A percentile compares a stretch with the other conserved stretches of the same genome.
These are phyloP conservation scores for Parathielavia hyrcaniae DNA, from an alignment of 495 filamentous ascomycete genomes.

Conservation along the genomic window DNA sequence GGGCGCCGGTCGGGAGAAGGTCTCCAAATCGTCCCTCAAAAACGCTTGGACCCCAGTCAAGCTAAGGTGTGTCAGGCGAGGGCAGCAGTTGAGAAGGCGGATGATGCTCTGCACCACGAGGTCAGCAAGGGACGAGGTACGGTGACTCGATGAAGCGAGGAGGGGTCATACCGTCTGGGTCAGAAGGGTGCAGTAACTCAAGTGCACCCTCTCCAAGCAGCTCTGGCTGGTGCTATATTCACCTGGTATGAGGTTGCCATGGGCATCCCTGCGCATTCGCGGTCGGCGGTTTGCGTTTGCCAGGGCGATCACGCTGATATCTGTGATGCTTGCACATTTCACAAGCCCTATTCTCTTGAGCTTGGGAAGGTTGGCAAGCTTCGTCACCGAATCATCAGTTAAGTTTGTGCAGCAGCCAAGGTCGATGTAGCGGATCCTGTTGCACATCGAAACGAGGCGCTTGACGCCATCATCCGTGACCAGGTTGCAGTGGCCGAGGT, in stretches of 20 bases:
- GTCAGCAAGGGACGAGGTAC: constrained; percentile 20
- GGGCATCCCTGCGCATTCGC: constrained; percentile 47
- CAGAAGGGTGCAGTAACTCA: constrained; percentile 87
- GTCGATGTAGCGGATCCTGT: constrained; percentile 95
- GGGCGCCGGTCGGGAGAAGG: constrained; percentile 82
- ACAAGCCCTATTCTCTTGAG: constrained; percentile 90
- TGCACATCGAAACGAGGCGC: constrained; percentile 75
- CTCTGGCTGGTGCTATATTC: constrained; percentile 45
- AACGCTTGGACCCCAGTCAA: constrained; percentile 90
- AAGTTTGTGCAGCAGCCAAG: constrained; percentile 88
- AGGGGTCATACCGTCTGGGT: constrained; percentile 61
- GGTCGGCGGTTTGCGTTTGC: constrained; percentile 52
- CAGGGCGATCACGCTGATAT: constrained; percentile 77
- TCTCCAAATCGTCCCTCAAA: constrained; percentile 66
- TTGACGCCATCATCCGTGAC: constrained; percentile 85
- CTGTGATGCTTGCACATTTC: constrained; percentile 85
- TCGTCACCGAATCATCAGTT: constrained; percentile 79
- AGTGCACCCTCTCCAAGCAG: constrained; percentile 83
- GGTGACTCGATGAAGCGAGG: constrained; percentile 2
- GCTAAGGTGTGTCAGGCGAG: constrained; percentile 87
- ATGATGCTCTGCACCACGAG: constrained; percentile 73
- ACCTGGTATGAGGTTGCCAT: constrained; percentile 31
- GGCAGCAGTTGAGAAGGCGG: constrained; percentile 81
- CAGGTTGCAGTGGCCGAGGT: constrained; percentile 85
- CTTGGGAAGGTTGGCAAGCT: constrained; percentile 82